A percentile compares a stretch with the other conserved stretches of the same genome.
Evolutionary conservation across 148 eudicot species (phyloP).

Genomic region (Rhododendron kiyosumense): DNA sequence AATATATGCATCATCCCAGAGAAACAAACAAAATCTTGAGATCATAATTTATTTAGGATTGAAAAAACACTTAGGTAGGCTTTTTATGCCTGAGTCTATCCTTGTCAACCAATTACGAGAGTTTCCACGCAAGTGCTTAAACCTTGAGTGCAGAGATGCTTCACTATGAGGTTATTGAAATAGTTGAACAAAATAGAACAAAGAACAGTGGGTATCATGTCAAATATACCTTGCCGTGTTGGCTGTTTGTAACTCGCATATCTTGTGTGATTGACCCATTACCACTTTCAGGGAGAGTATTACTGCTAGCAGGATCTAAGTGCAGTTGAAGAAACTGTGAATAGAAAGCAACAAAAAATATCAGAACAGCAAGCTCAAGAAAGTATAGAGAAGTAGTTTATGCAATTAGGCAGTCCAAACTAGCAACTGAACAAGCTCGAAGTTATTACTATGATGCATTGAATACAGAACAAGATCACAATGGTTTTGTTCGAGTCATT

Average conservation of each 20-base stretch:
- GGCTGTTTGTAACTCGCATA: conserved; percentile 75
- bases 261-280: conserved; percentile 70
- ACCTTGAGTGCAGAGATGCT: background rate
- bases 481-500: background rate
- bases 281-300: conserved; percentile 62
- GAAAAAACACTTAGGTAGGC: background rate
- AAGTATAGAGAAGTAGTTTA: background rate
- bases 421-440: background rate
- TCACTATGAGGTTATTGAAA: background rate
- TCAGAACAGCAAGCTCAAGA: conserved; percentile 9
- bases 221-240: conserved; percentile 81
- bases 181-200: background rate
- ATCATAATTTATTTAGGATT: background rate
- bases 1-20: background rate
- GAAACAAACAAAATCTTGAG: background rate
- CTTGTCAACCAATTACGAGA: background rate
- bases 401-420: background rate
- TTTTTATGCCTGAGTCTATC: background rate
- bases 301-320: conserved; percentile 88
- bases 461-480: background rate
- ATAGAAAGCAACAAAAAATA: conserved; percentile 9
- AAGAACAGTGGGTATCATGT: background rate
- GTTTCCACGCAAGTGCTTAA: background rate
- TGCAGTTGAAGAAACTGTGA: conserved; percentile 89
- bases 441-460: background rate